Conservation (phyloP, 805 yeast genomes). For the Lipomyces orientalis region DNA sequence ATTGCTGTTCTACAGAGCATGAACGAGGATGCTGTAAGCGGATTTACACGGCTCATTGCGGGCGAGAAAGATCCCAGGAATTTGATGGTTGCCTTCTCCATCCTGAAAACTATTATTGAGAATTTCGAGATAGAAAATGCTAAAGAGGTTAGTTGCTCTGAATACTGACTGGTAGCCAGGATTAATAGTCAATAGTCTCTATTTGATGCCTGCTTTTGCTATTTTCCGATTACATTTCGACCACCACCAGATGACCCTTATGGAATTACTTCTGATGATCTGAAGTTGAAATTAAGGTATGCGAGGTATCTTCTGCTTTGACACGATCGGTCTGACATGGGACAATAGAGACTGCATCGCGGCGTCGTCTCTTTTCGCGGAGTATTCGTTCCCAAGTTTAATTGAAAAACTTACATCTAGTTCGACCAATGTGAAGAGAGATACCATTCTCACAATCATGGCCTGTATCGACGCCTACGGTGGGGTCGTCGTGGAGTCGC, state of each 20-base stretch:
- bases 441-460: conserved; percentile 68
- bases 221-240: conserved; percentile 93
- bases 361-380: conserved; percentile 65
- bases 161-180: background rate
- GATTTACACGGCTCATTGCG: conserved; percentile 70
- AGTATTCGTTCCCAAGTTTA: conserved; percentile 75
- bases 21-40: conserved; percentile 54
- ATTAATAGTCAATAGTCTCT: conserved; percentile 51
- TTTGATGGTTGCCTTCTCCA: conserved; percentile 67
- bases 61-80: conserved; percentile 97
- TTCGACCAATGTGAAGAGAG: conserved; percentile 70
- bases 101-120: conserved; percentile 57
- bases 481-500: conserved; percentile 54
- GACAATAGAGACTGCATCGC: conserved; percentile 61
- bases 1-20: conserved; percentile 35
- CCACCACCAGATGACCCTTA: conserved; percentile 86
- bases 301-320: background rate
- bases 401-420: conserved; percentile 81
- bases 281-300: conserved; percentile 59
- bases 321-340: background rate
- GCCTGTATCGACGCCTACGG: conserved; percentile 62
- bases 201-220: conserved; percentile 90
- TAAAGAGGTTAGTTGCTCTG: conserved; percentile 20
- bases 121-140: conserved; percentile 49
- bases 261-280: conserved; percentile 73